Conservation (phyloP, 2,329 filamentous ascomycete genomes). For the Colletotrichum sp. region DNA sequence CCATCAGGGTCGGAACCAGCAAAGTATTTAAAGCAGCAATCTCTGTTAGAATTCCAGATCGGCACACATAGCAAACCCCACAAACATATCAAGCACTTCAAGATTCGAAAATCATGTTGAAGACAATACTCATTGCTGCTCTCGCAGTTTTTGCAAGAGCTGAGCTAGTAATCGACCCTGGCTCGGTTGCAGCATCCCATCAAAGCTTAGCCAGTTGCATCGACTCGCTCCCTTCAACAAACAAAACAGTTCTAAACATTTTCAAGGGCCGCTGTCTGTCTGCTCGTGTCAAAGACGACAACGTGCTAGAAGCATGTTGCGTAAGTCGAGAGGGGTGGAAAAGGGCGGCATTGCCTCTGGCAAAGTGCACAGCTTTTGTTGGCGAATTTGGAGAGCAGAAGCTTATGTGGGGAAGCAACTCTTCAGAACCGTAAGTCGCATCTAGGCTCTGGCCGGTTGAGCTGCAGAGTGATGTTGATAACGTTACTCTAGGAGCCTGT, state of each 20-base stretch:
- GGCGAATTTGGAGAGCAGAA: neutral
- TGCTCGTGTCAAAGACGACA: neutral
- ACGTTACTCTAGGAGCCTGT: neutral
- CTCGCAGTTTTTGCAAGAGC: neutral
- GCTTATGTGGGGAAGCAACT: neutral
- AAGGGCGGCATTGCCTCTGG: neutral
- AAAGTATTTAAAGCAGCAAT: neutral
- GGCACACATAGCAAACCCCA: neutral
- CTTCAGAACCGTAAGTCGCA: neutral
- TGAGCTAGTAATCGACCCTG: neutral
- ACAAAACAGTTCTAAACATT: neutral
- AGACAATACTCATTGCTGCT: neutral
- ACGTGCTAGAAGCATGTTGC: neutral
- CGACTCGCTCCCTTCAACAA: neutral
- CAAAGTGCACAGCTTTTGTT: neutral
- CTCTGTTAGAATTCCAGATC: neutral
- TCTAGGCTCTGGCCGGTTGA: neutral
- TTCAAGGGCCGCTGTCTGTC: neutral
- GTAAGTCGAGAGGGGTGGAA: neutral
- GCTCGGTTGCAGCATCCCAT: neutral
- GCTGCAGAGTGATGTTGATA: neutral
- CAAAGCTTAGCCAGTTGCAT: neutral
- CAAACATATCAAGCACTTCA: neutral
- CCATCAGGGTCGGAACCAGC: neutral
- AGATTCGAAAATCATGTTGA: neutral